A percentile compares a stretch with the other conserved stretches of the same genome.
phyloP scores from a whole-genome alignment of 2,329 filamentous ascomycete genomes.

The Botrytis paeoniae region DNA sequence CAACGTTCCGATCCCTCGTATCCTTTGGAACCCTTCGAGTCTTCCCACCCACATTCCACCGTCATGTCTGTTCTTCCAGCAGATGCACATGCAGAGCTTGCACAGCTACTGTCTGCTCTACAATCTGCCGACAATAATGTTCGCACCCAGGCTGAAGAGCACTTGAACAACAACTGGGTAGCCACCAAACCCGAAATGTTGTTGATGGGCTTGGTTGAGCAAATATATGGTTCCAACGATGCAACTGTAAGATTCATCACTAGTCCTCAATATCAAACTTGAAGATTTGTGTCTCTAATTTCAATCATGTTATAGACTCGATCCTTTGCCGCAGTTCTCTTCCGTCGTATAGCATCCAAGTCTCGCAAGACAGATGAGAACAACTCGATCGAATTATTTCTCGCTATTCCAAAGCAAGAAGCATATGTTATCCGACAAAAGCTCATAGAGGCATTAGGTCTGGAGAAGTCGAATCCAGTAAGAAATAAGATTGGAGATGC shows the following conservation, averaged over 20 bases:
- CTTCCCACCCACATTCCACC: background rate
- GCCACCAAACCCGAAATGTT: constrained; percentile 76
- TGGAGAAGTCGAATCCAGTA: constrained; percentile 70
- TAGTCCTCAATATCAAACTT: too few relatives aligned
- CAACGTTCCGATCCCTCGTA: constrained; percentile 8
- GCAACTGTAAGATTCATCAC: constrained; percentile 32
- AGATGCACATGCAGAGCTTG: constrained; percentile 80
- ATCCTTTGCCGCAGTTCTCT: constrained; percentile 89
- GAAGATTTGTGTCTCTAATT: background rate
- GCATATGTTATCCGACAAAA: constrained; percentile 78
- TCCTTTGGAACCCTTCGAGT: background rate
- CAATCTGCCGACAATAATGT: constrained; percentile 85
- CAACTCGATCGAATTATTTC: constrained; percentile 78
- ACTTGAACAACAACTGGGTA: constrained; percentile 89
- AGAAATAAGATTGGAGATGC: constrained; percentile 96
- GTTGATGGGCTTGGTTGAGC: constrained; percentile 91
- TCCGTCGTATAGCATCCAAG: constrained; percentile 89
- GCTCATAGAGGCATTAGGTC: constrained; percentile 71
- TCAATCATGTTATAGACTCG: constrained; percentile 59
- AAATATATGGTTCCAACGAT: constrained; percentile 70
- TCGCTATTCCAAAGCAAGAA: constrained; percentile 71
- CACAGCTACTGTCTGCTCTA: constrained; percentile 81
- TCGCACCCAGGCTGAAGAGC: constrained; percentile 83
- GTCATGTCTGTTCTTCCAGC: constrained; percentile 81
- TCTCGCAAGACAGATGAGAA: constrained; percentile 72